phyloP scores from a whole-genome alignment of 257 asterid species.

The Asclepias syriaca region DNA sequence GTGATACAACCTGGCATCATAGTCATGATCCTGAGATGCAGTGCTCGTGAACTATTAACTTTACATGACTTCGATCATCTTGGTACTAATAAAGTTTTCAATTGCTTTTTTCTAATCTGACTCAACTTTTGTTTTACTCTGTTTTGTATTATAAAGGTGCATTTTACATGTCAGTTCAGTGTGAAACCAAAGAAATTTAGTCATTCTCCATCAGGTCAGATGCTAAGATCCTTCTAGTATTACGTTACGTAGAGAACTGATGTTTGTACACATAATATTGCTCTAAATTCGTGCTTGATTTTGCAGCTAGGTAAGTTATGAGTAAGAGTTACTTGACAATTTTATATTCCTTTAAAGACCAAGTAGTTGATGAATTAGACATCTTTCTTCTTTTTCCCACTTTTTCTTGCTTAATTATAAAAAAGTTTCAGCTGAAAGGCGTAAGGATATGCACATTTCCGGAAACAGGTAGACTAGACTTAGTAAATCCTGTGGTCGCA shows the following conservation, averaged over 20 bases:
- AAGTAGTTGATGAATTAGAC: neutral
- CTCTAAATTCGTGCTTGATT: neutral
- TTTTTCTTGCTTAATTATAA: neutral
- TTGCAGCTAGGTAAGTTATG: constrained; percentile 3
- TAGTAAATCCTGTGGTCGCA: neutral
- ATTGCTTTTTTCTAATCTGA: neutral
- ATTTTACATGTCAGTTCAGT: neutral
- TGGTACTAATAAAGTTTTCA: constrained; percentile 7
- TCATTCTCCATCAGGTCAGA: neutral
- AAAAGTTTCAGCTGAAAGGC: neutral
- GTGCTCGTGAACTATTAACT: neutral
- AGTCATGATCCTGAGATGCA: neutral
- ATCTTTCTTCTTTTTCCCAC: neutral
- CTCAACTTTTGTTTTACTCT: neutral
- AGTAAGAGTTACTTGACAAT: neutral
- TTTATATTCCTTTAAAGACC: neutral
- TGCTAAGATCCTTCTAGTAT: neutral
- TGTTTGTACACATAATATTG: neutral
- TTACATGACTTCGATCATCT: neutral
- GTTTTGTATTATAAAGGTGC: neutral
- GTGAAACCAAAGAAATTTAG: neutral
- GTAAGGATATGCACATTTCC: neutral
- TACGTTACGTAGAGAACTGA: neutral
- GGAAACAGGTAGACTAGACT: neutral
- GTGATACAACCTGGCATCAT: neutral